Percentiles rank a stretch among this genome's conserved stretches.
Conservation (phyloP, 306 rosid species). For the Prunus mira region DNA sequence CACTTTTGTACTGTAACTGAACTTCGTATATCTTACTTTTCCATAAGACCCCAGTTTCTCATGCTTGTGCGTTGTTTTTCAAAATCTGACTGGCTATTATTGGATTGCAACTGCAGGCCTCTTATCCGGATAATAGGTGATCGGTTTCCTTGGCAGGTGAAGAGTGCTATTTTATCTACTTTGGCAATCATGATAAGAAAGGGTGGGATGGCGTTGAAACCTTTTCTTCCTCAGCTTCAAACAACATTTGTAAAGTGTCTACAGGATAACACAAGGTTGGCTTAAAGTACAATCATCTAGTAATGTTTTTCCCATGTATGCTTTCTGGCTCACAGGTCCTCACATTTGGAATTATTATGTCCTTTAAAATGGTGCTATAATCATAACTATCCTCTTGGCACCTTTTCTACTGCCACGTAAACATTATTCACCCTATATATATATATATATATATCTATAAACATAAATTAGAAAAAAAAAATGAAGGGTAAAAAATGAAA, state of each 20-base stretch:
- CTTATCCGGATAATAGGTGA: slow-evolving; percentile 95
- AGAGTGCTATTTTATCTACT: slow-evolving; percentile 94
- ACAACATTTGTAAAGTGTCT: slow-evolving; percentile 95
- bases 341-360: neutral
- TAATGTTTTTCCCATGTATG: neutral
- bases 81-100: slow-evolving; percentile 36
- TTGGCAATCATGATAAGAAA: slow-evolving; percentile 73
- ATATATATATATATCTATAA: neutral
- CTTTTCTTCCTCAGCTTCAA: slow-evolving; percentile 99
- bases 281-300: neutral
- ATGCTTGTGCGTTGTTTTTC: neutral
- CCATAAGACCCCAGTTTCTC: neutral
- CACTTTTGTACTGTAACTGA: neutral
- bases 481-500: too few species aligned
- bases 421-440: neutral
- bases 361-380: neutral
- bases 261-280: slow-evolving; percentile 88
- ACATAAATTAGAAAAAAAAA: too few species aligned
- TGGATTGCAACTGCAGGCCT: slow-evolving; percentile 56
- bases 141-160: slow-evolving; percentile 99
- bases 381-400: neutral
- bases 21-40: neutral
- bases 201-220: slow-evolving; percentile 84
- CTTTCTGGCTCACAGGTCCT: neutral
- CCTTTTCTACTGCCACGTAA: too few species aligned